Evolutionary conservation across 2,329 filamentous ascomycete species (phyloP).

Genomic region (Fusarium musae): DNA sequence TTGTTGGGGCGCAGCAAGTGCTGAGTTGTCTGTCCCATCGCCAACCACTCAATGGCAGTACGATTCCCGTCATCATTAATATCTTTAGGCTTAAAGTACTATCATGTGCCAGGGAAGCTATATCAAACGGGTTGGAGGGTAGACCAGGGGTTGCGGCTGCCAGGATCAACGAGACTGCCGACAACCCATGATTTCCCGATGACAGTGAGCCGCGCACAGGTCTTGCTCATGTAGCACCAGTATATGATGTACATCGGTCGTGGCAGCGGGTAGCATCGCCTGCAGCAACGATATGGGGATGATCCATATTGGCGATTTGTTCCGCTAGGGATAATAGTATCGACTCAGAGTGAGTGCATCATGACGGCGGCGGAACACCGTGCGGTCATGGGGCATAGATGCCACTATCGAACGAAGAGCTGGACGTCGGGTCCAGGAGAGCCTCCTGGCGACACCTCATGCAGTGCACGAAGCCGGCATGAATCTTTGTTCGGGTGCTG

Average conservation of each 20-base stretch:
- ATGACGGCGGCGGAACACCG: slow-evolving; percentile 21
- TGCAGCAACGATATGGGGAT: slow-evolving; percentile 20
- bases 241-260: background rate
- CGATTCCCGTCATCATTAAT: slow-evolving; percentile 1
- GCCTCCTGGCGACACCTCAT: slow-evolving; percentile 22
- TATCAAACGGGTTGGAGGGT: slow-evolving; percentile 26
- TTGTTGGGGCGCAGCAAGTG: slow-evolving; percentile 25
- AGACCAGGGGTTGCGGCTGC: slow-evolving; percentile 34
- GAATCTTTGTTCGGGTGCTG: slow-evolving; percentile 27
- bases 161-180: slow-evolving; percentile 30
- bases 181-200: slow-evolving; percentile 40
- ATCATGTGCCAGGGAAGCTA: slow-evolving; percentile 26
- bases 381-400: background rate
- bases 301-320: slow-evolving; percentile 19
- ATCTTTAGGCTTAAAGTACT: background rate
- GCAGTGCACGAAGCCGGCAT: slow-evolving; percentile 14
- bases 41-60: slow-evolving; percentile 6
- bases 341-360: background rate
- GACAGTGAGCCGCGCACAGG: slow-evolving; percentile 23
- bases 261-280: background rate
- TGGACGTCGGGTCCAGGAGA: slow-evolving; percentile 16
- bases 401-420: background rate
- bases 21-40: slow-evolving; percentile 33
- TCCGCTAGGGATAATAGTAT: slow-evolving; percentile 10
- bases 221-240: slow-evolving; percentile 8